Percentiles rank a stretch among this genome's conserved stretches.
These are phyloP conservation scores for Amniculicola lignicola DNA, from an alignment of 495 filamentous ascomycete species.

Conservation along the genomic window DNA sequence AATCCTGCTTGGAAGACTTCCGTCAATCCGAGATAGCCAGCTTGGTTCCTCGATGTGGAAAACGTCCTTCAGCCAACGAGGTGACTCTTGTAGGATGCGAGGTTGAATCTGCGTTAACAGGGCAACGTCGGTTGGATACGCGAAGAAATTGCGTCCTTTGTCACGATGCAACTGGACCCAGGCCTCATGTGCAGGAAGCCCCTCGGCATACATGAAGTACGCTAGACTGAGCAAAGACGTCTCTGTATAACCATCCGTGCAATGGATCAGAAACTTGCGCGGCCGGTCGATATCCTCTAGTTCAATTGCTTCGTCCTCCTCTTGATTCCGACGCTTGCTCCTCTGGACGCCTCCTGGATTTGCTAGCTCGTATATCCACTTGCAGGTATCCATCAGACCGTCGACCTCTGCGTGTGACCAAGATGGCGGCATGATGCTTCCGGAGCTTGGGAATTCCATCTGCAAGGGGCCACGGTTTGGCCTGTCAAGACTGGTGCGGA, in stretches of 20 bases:
- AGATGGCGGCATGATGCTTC: constrained; percentile 77
- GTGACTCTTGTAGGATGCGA: constrained; percentile 60
- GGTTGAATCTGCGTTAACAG: constrained; percentile 72
- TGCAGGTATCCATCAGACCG: constrained; percentile 76
- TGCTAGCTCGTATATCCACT: constrained; percentile 81
- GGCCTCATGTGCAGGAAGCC: constrained; percentile 72
- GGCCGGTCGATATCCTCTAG: constrained; percentile 34
- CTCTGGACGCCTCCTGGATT: constrained; percentile 50
- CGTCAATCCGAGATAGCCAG: constrained; percentile 84
- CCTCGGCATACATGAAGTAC: constrained; percentile 87
- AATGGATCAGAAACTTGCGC: constrained; percentile 77
- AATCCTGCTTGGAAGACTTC: constrained; percentile 83
- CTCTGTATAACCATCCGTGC: constrained; percentile 94
- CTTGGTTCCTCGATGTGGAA: constrained; percentile 52
- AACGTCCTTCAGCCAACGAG: constrained; percentile 29
- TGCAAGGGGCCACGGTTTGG: constrained; percentile 45
- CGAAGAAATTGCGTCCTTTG: constrained; percentile 89
- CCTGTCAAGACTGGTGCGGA: constrained; percentile 54
- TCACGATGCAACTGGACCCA: constrained; percentile 82
- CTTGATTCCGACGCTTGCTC: constrained; percentile 26
- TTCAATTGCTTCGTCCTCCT: constrained; percentile 47
- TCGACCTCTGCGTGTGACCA: constrained; percentile 77
- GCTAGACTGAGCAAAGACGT: constrained; percentile 81
- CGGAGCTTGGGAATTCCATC: constrained; percentile 88
- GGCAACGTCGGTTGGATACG: constrained; percentile 84